Percentiles rank a stretch among this genome's conserved stretches.
Evolutionary conservation across 2,329 filamentous ascomycete species (phyloP).

Genomic region (Xylariaceae sp.): DNA sequence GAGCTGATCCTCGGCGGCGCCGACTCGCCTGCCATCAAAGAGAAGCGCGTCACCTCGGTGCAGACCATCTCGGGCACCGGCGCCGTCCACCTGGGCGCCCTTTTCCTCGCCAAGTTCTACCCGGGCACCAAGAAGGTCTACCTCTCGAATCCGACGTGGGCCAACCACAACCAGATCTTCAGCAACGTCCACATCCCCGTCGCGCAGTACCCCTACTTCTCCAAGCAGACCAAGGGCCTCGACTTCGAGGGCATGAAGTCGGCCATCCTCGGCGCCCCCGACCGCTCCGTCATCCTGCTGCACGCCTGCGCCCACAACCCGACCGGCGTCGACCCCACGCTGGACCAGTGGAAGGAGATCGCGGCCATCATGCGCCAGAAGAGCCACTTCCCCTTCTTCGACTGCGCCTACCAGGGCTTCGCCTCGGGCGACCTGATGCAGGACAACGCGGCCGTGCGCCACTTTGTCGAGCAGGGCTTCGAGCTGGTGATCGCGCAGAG

Average conservation of each 20-base stretch:
- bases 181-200: conserved; percentile 74
- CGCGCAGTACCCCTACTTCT: conserved; percentile 90
- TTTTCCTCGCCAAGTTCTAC: conserved; percentile 94
- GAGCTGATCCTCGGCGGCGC: conserved; percentile 73
- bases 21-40: conserved; percentile 71
- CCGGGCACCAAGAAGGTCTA: conserved; percentile 68
- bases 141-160: conserved; percentile 94
- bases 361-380: conserved; percentile 68
- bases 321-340: conserved; percentile 89
- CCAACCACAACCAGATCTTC: conserved; percentile 98
- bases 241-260: conserved; percentile 85
- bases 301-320: conserved; percentile 98
- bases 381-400: conserved; percentile 95
- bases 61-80: conserved; percentile 98
- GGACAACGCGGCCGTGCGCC: conserved; percentile 86
- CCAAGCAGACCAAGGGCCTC: conserved; percentile 77
- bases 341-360: conserved; percentile 90
- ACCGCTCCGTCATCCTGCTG: conserved; percentile 78
- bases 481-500: conserved; percentile 83
- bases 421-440: conserved; percentile 80
- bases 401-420: conserved; percentile 96
- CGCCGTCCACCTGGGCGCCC: conserved; percentile 83
- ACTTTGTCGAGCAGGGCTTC: conserved; percentile 90
- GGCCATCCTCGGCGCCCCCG: conserved; percentile 61
- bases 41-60: conserved; percentile 73